Percentiles rank a stretch among this genome's conserved stretches.
Conservation (phyloP, 1,284 basidiomycete genomes). For the Porodaedalea pini region DNA sequence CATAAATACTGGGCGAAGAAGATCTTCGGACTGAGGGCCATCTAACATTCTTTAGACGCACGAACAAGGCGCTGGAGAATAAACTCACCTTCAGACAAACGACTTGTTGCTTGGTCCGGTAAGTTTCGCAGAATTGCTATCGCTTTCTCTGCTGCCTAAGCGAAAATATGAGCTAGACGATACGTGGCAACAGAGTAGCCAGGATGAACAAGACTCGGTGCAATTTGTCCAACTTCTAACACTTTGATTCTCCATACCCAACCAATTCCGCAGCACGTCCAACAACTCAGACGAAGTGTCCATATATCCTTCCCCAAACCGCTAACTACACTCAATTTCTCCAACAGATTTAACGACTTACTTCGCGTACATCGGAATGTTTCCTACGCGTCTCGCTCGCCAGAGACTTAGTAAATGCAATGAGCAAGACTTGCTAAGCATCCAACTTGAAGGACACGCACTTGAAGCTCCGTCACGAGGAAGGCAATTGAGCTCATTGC, state of each 20-base stretch:
- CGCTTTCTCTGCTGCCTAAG: conserved; percentile 80
- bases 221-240: too few relatives aligned
- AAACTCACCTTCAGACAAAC: conserved; percentile 58
- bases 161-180: background rate
- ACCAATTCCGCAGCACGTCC: too few relatives aligned
- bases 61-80: background rate
- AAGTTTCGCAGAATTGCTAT: conserved; percentile 73
- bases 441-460: conserved; percentile 20
- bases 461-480: conserved; percentile 48
- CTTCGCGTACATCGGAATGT: conserved; percentile 82
- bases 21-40: conserved; percentile 73
- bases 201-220: background rate
- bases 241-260: too few relatives aligned
- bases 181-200: background rate
- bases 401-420: conserved; percentile 48
- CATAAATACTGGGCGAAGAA: conserved; percentile 89
- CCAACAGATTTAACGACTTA: conserved; percentile 30
- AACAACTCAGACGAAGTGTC: background rate
- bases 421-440: background rate
- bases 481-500: conserved; percentile 45
- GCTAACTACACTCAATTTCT: too few relatives aligned
- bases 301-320: background rate
- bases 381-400: conserved; percentile 78
- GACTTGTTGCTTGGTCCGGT: conserved; percentile 63
- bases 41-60: conserved; percentile 40